Conservation (phyloP, 257 asterid species). For the Fraxinus americana region DNA sequence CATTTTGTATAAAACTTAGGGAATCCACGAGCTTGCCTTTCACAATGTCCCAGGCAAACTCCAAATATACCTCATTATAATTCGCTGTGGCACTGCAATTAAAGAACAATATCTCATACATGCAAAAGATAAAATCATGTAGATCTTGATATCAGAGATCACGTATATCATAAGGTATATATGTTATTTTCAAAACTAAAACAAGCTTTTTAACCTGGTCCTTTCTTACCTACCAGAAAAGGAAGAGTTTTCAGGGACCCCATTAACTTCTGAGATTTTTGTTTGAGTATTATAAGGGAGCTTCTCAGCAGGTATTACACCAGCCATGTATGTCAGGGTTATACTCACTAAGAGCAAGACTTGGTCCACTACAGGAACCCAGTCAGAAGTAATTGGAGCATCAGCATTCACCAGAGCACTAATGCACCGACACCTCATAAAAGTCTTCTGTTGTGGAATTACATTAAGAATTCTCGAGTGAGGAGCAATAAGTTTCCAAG, state of each 20-base stretch:
- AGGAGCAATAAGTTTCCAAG: constrained; percentile 24
- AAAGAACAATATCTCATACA: no score
- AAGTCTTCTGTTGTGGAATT: constrained; percentile 25
- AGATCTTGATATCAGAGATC: neutral
- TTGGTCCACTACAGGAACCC: constrained; percentile 74
- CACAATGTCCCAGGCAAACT: constrained; percentile 81
- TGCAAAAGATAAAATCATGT: neutral
- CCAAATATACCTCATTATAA: constrained; percentile 44
- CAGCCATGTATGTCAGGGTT: constrained; percentile 64
- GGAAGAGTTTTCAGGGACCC: constrained; percentile 47
- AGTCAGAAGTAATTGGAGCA: constrained; percentile 35
- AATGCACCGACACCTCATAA: constrained; percentile 46
- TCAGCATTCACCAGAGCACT: constrained; percentile 52
- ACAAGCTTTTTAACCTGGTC: constrained; percentile 43
- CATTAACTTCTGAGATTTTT: constrained; percentile 36
- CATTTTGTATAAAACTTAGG: constrained; percentile 41
- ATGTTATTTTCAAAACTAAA: constrained; percentile 30
- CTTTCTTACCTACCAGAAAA: constrained; percentile 93
- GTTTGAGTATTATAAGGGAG: constrained; percentile 33
- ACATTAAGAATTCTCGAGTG: constrained; percentile 20
- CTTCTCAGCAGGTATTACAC: constrained; percentile 57
- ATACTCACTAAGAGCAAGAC: constrained; percentile 59
- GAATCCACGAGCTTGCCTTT: constrained; percentile 71
- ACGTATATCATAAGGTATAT: neutral
- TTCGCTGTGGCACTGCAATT: constrained; percentile 18